These are phyloP conservation scores for Hyaloscypha bicolor DNA, from an alignment of 495 filamentous ascomycete genomes.

Conservation along the genomic window DNA sequence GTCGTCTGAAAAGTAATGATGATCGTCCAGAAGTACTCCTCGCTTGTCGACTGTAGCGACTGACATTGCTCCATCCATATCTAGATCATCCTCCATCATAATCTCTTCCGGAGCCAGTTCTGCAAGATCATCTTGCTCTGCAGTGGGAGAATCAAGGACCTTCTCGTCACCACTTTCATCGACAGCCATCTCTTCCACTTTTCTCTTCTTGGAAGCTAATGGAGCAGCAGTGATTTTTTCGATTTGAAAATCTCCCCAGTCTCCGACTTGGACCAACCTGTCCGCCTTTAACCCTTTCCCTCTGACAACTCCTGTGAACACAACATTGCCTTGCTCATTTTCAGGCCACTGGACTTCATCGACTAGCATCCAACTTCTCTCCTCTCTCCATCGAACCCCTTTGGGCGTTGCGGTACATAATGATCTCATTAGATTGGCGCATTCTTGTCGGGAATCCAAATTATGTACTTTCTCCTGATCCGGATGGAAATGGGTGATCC, in stretches of 20 bases:
- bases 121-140: constrained; percentile 79
- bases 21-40: constrained; percentile 91
- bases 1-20: constrained; percentile 97
- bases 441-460: constrained; percentile 84
- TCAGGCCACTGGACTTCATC: constrained; percentile 76
- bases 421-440: constrained; percentile 83
- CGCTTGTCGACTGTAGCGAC: constrained; percentile 58
- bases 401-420: constrained; percentile 89
- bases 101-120: constrained; percentile 83
- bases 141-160: constrained; percentile 67
- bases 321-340: constrained; percentile 54
- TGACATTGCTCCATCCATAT: constrained; percentile 42
- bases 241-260: constrained; percentile 95
- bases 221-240: constrained; percentile 80
- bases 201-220: constrained; percentile 53
- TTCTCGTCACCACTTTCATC: constrained; percentile 56
- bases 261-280: constrained; percentile 85
- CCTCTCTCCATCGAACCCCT: constrained; percentile 90
- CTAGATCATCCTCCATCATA: constrained; percentile 68
- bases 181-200: constrained; percentile 68
- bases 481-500: constrained; percentile 91
- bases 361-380: constrained; percentile 90
- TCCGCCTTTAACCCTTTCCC: constrained; percentile 88
- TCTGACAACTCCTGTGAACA: constrained; percentile 85
- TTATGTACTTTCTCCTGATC: constrained; percentile 84